These are phyloP conservation scores for Cardamine chenopodiifolia DNA, from an alignment of 345 rosid genomes.

Conservation along the genomic window DNA sequence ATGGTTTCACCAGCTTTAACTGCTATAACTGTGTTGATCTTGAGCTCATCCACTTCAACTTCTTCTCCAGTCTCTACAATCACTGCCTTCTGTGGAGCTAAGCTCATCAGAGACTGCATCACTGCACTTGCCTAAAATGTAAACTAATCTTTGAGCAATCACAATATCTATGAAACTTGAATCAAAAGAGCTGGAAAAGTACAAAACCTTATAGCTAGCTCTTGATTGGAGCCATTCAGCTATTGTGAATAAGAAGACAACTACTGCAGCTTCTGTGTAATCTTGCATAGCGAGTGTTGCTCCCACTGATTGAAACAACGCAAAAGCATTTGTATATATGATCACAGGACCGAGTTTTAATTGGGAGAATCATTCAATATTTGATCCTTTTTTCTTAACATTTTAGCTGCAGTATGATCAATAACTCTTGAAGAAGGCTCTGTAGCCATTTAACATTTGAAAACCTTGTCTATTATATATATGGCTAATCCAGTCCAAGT, in stretches of 20 bases:
- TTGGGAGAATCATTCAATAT: neutral
- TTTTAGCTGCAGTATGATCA: constrained; percentile 10
- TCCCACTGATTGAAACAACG: constrained; percentile 53
- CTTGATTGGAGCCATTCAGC: constrained; percentile 91
- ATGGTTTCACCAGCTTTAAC: constrained; percentile 87
- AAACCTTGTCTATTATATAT: neutral
- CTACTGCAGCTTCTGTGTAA: constrained; percentile 79
- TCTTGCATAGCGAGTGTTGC: constrained; percentile 79
- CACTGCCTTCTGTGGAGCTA: constrained; percentile 79
- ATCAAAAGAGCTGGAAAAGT: neutral
- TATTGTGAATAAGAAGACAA: constrained; percentile 81
- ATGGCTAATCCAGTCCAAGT: too few species aligned
- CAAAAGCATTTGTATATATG: neutral
- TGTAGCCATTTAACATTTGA: neutral
- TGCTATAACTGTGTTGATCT: constrained; percentile 66
- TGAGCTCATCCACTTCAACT: constrained; percentile 70
- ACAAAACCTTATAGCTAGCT: constrained; percentile 91
- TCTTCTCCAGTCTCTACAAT: constrained; percentile 84
- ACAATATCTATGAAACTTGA: neutral
- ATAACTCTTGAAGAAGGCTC: neutral
- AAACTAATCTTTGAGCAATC: neutral
- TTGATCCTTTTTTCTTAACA: neutral
- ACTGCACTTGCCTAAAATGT: constrained; percentile 73
- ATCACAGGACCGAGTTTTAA: neutral
- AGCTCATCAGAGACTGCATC: constrained; percentile 80